Conservation (phyloP, 2,329 filamentous ascomycete species). For the Berkeleyomyces basicola region DNA sequence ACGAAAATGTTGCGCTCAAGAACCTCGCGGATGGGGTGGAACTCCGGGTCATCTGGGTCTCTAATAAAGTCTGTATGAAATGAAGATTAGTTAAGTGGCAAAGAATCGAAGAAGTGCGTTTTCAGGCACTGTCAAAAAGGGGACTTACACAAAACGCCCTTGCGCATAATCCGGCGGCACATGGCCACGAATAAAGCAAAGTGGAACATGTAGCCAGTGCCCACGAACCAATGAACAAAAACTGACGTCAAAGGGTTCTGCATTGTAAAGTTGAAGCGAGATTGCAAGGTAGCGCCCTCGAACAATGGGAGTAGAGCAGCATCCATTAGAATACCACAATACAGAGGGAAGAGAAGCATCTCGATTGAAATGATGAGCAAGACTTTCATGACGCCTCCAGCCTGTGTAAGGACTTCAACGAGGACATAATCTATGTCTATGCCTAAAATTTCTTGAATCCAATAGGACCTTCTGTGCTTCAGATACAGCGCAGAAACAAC, state of each 20-base stretch:
- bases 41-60: conserved; percentile 94
- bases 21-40: conserved; percentile 93
- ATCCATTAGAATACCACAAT: conserved; percentile 84
- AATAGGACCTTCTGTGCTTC: conserved; percentile 27
- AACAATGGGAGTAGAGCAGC: conserved; percentile 80
- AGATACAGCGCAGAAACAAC: conserved; percentile 65
- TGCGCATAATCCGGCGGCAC: conserved; percentile 95
- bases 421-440: conserved; percentile 58
- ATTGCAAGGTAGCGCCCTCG: conserved; percentile 58
- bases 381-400: conserved; percentile 92
- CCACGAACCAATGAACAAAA: conserved; percentile 97
- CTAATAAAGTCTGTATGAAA: conserved; percentile 64
- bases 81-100: conserved; percentile 19
- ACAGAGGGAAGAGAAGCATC: conserved; percentile 93
- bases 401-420: conserved; percentile 75
- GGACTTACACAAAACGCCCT: conserved; percentile 70
- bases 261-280: conserved; percentile 61
- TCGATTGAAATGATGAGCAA: conserved; percentile 98
- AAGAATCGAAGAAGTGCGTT: background rate
- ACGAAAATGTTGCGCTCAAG: conserved; percentile 83
- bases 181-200: conserved; percentile 97
- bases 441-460: conserved; percentile 37
- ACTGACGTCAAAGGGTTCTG: conserved; percentile 74
- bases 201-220: conserved; percentile 99
- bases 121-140: background rate